Evolutionary conservation across 495 filamentous ascomycete species (phyloP).

Genomic region (Neurospora sp.): DNA sequence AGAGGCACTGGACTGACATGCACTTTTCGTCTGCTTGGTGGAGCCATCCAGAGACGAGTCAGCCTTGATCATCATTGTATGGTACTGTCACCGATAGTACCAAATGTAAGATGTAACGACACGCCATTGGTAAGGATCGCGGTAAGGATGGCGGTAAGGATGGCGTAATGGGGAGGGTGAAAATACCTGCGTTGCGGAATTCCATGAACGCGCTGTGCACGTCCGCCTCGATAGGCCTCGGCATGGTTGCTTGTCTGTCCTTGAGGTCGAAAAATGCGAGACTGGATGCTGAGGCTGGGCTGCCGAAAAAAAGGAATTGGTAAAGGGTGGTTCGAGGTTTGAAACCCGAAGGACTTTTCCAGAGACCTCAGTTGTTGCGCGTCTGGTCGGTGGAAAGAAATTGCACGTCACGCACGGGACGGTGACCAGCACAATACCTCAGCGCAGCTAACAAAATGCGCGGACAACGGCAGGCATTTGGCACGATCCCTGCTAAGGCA

Average conservation of each 20-base stretch:
- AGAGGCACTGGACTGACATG: conserved; percentile 18
- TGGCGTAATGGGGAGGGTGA: neutral
- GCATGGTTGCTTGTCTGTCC: conserved; percentile 10
- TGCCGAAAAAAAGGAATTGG: neutral
- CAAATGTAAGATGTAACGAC: neutral
- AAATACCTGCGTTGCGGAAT: conserved; percentile 17
- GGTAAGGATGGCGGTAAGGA: neutral
- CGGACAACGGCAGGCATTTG: neutral
- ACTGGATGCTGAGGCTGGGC: neutral
- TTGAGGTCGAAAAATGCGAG: neutral
- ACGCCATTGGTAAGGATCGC: neutral
- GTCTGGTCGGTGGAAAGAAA: neutral
- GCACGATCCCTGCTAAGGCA: neutral
- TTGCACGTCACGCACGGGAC: neutral
- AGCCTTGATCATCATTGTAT: conserved; percentile 5
- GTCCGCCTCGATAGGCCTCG: conserved; percentile 15
- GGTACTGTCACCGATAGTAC: neutral
- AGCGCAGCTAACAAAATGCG: neutral
- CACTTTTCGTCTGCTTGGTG: conserved; percentile 13
- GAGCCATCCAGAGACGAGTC: neutral
- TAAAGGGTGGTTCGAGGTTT: neutral
- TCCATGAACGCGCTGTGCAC: conserved; percentile 20
- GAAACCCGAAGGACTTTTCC: neutral
- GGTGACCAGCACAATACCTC: neutral
- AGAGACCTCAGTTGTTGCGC: neutral